phyloP scores from a whole-genome alignment of 441 rosid genomes.

The Rhodomyrtus psidioides region DNA sequence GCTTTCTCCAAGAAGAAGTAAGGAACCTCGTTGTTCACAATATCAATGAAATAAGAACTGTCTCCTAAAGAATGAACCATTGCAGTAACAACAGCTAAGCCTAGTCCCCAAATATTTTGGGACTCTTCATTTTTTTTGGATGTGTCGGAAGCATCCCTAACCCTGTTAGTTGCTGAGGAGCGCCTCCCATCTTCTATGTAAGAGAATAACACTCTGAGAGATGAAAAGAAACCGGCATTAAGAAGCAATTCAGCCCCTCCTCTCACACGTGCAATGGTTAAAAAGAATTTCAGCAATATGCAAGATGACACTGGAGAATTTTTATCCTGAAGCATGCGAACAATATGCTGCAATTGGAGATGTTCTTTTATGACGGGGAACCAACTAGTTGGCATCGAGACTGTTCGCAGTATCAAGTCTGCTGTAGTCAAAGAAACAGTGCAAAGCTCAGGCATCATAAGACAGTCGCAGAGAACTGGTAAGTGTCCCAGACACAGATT shows the following conservation, averaged over 20 bases:
- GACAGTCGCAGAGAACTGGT: conserved; percentile 66
- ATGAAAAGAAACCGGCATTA: conserved; percentile 56
- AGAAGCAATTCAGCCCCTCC: conserved; percentile 91
- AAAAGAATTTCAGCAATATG: conserved; percentile 56
- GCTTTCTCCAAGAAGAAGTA: conserved; percentile 76
- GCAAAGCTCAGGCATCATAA: conserved; percentile 41
- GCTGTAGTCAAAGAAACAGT: conserved; percentile 54
- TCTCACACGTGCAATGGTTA: conserved; percentile 73
- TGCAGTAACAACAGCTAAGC: conserved; percentile 81
- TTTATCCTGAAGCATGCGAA: conserved; percentile 64
- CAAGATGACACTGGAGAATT: conserved; percentile 35
- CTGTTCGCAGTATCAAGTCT: conserved; percentile 50
- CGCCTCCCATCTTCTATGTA: conserved; percentile 37
- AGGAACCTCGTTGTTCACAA: conserved; percentile 56
- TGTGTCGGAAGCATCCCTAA: conserved; percentile 16
- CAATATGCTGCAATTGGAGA: conserved; percentile 54
- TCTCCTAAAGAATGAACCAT: conserved; percentile 70
- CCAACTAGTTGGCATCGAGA: conserved; percentile 74
- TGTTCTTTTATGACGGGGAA: conserved; percentile 73
- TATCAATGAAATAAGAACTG: conserved; percentile 29
- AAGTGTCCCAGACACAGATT: conserved; percentile 59
- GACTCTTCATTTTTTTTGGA: conserved; percentile 47
- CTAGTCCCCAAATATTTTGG: conserved; percentile 73
- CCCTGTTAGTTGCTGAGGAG: conserved; percentile 25
- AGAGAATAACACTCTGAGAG: conserved; percentile 56